Evolutionary conservation across 2,329 filamentous ascomycete genomes (phyloP).

Genomic region (Nemania diffusa): DNA sequence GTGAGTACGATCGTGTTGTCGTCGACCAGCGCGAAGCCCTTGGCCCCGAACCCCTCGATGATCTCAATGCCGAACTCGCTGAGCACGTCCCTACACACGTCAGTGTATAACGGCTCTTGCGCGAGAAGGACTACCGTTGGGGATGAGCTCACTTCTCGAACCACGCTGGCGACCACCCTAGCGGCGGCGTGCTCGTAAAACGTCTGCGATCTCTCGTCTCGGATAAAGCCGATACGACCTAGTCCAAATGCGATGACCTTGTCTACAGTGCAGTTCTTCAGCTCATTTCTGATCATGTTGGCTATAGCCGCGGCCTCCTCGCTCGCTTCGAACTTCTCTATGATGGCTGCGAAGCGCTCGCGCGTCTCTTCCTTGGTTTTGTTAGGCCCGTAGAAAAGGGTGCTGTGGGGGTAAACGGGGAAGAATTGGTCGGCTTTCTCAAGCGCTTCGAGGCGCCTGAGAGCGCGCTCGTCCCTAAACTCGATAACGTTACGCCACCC

Average conservation of each 20-base stretch:
- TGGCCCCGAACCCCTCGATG: conserved; percentile 32
- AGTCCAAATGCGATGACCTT: conserved; percentile 38
- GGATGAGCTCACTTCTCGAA: conserved; percentile 11
- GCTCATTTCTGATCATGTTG: conserved; percentile 1
- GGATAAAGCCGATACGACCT: conserved; percentile 8
- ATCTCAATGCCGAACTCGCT: conserved; percentile 10
- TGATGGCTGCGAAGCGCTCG: background rate
- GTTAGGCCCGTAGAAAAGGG: background rate
- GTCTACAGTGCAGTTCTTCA: conserved; percentile 6
- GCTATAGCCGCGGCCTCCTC: background rate
- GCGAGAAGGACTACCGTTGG: background rate
- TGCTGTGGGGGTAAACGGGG: background rate
- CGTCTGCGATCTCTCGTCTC: background rate
- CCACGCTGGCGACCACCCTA: conserved; percentile 10
- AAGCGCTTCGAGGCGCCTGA: background rate
- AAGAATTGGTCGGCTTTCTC: background rate
- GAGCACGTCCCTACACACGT: conserved; percentile 29
- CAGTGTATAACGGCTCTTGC: conserved; percentile 32
- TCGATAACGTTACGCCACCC: background rate
- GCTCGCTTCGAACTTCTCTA: background rate
- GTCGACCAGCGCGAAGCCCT: conserved; percentile 37
- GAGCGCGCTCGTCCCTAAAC: conserved; percentile 5
- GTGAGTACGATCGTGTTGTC: conserved; percentile 31
- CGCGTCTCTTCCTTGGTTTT: background rate
- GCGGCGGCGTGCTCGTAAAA: conserved; percentile 21